A percentile compares a stretch with the other conserved stretches of the same genome.
phyloP scores from a whole-genome alignment of 73 alveolate species.

The Symbiodinium natans region DNA sequence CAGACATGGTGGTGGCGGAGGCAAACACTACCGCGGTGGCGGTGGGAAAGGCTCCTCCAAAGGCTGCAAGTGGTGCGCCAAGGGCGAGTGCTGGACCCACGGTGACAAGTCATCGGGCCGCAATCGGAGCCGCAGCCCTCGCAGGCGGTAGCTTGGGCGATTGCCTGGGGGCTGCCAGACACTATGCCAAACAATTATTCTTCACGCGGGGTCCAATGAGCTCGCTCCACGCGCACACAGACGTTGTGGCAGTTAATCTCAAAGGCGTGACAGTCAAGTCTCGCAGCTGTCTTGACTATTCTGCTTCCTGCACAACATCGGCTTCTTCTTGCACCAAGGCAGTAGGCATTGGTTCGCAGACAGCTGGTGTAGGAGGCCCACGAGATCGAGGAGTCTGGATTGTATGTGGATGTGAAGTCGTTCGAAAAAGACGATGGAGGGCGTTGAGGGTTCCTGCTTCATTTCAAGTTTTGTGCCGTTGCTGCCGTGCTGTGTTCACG shows the following conservation, averaged over 20 bases:
- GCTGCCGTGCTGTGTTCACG: too few species aligned
- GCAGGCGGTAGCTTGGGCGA: conserved; percentile 19
- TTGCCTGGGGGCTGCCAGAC: not conserved
- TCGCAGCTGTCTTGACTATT: not conserved
- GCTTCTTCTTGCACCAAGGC: too few species aligned
- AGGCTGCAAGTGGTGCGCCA: conserved; percentile 65
- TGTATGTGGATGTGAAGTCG: too few species aligned
- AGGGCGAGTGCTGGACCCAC: conserved; percentile 78
- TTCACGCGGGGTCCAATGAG: conserved; percentile 13
- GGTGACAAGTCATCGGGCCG: conserved; percentile 37
- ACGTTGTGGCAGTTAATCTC: conserved; percentile 23
- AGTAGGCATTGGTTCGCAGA: not conserved
- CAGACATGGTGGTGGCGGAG: conserved; percentile 33
- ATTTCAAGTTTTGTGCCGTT: too few species aligned
- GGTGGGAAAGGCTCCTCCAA: conserved; percentile 15
- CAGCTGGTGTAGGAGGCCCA: not conserved
- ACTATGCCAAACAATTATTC: conserved; percentile 43
- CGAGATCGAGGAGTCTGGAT: not conserved
- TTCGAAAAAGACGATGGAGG: too few species aligned
- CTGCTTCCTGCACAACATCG: not conserved
- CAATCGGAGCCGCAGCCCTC: conserved; percentile 80
- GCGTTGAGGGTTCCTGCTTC: too few species aligned
- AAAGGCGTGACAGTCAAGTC: not conserved
- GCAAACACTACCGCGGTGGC: conserved; percentile 39
- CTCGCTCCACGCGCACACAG: conserved; percentile 7